Evolutionary conservation across 257 asterid genomes (phyloP).

Genomic region (Ligustrum vulgare): DNA sequence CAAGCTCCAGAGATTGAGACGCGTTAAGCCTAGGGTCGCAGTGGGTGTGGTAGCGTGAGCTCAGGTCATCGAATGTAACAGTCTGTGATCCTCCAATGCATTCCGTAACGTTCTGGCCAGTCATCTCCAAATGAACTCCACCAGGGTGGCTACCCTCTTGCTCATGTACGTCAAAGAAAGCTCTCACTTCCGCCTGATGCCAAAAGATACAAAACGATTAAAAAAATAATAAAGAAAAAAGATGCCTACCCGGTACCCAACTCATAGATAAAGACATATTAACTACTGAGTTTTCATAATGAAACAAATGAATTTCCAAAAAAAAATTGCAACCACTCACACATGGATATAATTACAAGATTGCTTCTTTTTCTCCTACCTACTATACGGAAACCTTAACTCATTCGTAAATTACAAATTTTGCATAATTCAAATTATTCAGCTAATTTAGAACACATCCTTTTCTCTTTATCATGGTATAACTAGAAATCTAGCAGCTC

Average conservation of each 20-base stretch:
- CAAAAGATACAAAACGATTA: not conserved
- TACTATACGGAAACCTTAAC: not conserved
- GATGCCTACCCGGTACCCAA: not conserved
- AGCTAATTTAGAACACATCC: not conserved
- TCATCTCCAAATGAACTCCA: slow-evolving; percentile 16
- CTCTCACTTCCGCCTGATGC: slow-evolving; percentile 21
- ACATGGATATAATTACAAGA: not conserved
- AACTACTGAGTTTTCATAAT: not conserved
- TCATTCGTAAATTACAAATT: not conserved
- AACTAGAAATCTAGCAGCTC: not conserved
- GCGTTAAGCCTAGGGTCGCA: slow-evolving; percentile 7
- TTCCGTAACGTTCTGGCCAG: slow-evolving; percentile 6
- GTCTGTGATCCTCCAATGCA: slow-evolving; percentile 21
- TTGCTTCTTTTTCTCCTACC: slow-evolving; percentile 1
- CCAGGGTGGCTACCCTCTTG: slow-evolving; percentile 22
- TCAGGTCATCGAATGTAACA: slow-evolving; percentile 16
- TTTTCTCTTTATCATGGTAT: not conserved
- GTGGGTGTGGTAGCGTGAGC: slow-evolving; percentile 14
- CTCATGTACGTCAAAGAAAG: slow-evolving; percentile 16
- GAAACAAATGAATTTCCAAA: not conserved
- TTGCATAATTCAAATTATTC: not conserved
- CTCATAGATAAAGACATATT: not conserved
- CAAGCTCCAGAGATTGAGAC: not conserved
- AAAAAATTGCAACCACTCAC: not conserved
- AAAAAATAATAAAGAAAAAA: not conserved